Evolutionary conservation across 2,329 filamentous ascomycete species (phyloP), one percentile per base, ranked within the genome.

Genomic region (Fusarium dimerum): DNA sequence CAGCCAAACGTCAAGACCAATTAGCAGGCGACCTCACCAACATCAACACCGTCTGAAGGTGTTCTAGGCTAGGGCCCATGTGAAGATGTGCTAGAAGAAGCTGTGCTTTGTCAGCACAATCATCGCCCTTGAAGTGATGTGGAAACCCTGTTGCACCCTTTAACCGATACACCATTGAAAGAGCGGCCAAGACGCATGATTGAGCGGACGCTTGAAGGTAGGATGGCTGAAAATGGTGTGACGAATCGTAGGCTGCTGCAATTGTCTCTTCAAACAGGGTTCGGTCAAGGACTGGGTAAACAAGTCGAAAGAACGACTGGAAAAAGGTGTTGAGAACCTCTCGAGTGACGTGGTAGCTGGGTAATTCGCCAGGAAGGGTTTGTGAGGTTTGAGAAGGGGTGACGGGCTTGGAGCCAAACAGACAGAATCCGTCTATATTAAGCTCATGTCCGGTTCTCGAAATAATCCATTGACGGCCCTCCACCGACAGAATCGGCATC

Each of bases 271-370:
- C 18, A 30, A 56, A 47, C 10, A 58, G 17, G 2, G 12, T 5
- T 17, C 15, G 47, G 16, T 55, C 52, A 34, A 55, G 38, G 9
- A 57, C 48, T 3, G 52, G 55, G 12, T 47, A 54, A 3, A 48
- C 18, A 12, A 43, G 42, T 20, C 38, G 39, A 20, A 51, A 47
- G 13, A 38, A 40, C 10, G 49, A 55, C 11, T 8, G 26, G 34
- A 53, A 56, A 36, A 42, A 44, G 29, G 46, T 8, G 29, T 48
- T 30, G 11, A 52, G 26, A 12, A 30, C n/a, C n/a, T n/a, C n/a
- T n/a, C n/a, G n/a, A n/a, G n/a, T n/a, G n/a, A n/a, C n/a, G n/a
- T n/a, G n/a, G n/a, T n/a, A n/a, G n/a, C n/a, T n/a, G n/a, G n/a
- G n/a, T n/a, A n/a, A n/a, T n/a, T n/a, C n/a, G n/a, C n/a, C n/a